Conservation (phyloP, 371 early-diverging fungal species). For the Coemansia sp. region DNA sequence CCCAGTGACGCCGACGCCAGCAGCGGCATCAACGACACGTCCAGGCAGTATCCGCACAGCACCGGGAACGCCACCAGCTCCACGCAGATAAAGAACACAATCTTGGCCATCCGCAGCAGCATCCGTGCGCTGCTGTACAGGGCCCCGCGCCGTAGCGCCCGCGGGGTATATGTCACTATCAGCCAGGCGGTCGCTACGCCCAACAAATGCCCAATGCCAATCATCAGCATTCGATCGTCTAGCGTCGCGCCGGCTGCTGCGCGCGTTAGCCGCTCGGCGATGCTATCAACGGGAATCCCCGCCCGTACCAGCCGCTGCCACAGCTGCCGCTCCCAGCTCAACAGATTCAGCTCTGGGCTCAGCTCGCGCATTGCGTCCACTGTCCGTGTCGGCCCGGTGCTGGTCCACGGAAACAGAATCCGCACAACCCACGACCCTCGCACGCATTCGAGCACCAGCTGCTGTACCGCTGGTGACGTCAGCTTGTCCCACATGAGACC, state of each 20-base stretch:
- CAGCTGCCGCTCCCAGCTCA: constrained; percentile 22
- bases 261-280: constrained; percentile 12
- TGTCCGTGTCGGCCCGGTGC: constrained; percentile 7
- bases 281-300: constrained; percentile 28
- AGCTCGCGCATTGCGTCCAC: constrained; percentile 4
- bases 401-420: constrained; percentile 34
- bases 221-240: constrained; percentile 48
- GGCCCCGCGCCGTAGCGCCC: constrained; percentile 12
- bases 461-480: constrained; percentile 15
- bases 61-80: constrained; percentile 86
- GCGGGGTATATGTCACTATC: constrained; percentile 31
- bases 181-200: constrained; percentile 36
- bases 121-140: constrained; percentile 23
- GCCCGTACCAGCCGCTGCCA: constrained; percentile 28
- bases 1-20: constrained; percentile 62
- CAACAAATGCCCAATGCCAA: constrained; percentile 47
- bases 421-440: constrained; percentile 34
- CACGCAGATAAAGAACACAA: constrained; percentile 75
- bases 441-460: constrained; percentile 3
- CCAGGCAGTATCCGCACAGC: constrained; percentile 81
- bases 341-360: not conserved
- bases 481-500: constrained; percentile 24
- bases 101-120: constrained; percentile 53
- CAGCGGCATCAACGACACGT: constrained; percentile 70
- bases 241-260: constrained; percentile 28